Conservation (phyloP, 345 rosid species). For the Kandelia obovata region DNA sequence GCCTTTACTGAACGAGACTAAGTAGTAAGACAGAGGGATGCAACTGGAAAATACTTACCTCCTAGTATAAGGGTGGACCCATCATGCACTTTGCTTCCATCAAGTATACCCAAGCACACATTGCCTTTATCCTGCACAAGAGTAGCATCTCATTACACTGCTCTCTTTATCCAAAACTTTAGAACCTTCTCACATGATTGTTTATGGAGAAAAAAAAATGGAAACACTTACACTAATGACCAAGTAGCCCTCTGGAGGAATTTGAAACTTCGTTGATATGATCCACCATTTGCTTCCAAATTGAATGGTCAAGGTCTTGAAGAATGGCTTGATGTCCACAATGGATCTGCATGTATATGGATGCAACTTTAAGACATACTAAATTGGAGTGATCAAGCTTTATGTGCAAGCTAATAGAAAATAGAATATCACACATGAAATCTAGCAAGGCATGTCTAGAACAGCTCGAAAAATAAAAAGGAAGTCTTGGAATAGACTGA, state of each 20-base stretch:
- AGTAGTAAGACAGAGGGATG: not conserved
- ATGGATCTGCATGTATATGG: constrained; percentile 50
- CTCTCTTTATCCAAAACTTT: not conserved
- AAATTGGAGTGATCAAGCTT: not conserved
- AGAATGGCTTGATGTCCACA: constrained; percentile 52
- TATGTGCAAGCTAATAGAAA: not conserved
- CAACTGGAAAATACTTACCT: constrained; percentile 35
- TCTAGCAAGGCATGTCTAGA: too few species aligned
- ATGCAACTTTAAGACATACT: constrained; percentile 7
- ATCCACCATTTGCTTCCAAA: constrained; percentile 91
- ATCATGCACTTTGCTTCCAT: constrained; percentile 74
- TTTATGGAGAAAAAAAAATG: not conserved
- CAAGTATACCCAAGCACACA: constrained; percentile 85
- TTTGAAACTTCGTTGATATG: constrained; percentile 49
- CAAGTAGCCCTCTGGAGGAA: constrained; percentile 82
- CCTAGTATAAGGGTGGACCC: constrained; percentile 82
- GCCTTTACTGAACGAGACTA: not conserved
- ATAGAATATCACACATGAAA: not conserved
- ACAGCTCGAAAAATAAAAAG: too few species aligned
- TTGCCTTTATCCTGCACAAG: constrained; percentile 68
- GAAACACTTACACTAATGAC: constrained; percentile 59
- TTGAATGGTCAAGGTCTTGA: constrained; percentile 78
- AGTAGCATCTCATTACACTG: constrained; percentile 11
- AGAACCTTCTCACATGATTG: not conserved
- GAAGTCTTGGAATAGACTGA: too few species aligned